Evolutionary conservation across 768 basidiomycete species (phyloP), one percentile per base, ranked within the genome.

Genomic region (Nidularia pulvinata): DNA sequence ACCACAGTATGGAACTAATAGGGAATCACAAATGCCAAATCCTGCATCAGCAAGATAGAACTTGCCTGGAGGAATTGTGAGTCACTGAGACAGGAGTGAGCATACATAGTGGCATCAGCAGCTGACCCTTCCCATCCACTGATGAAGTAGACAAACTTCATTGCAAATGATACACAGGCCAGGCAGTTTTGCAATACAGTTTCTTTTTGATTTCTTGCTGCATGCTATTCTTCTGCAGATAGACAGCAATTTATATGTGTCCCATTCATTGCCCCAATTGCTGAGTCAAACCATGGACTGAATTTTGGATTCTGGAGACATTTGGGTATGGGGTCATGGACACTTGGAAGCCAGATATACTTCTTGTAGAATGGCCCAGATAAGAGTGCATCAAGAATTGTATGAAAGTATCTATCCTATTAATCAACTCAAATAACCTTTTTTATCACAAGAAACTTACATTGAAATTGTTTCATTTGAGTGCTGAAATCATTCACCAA

Each of bases 41-140:
- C 72, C 71, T 33, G 67, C 71, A 65, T 71, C 66, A 22, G 55
- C 70, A 49, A 74, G 56, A 51, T 67, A 68, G 48, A 63, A 75
- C 42, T 60, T 62, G 4, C 69, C 69, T 4, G 50, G 37, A 1
- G 67, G 64, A 25, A 76, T 65, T 0, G 25, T 33, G n/a, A 76
- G 61, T 67, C 61, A 6, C 50, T 36, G 2, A 49, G 1, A 4
- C 55, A 53, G 14, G 69, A 69, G 64, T 71, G 36, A 1, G 62
- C 45, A 58, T 60, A 74, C 1, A 73, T 56, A 1, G 39, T n/a
- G 11, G 61, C 56, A 64, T 77, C 70, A 9, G 69, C 57, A 1
- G 67, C 67, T 48, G 65, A 67, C 4, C 72, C 74, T 32, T 78
- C 74, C 72, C 72, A 75, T 4, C 72, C 70, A 34, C 62, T 68